These are phyloP conservation scores for Microcyclosporella mali DNA, from an alignment of 2,329 filamentous ascomycete species.

Conservation along the genomic window DNA sequence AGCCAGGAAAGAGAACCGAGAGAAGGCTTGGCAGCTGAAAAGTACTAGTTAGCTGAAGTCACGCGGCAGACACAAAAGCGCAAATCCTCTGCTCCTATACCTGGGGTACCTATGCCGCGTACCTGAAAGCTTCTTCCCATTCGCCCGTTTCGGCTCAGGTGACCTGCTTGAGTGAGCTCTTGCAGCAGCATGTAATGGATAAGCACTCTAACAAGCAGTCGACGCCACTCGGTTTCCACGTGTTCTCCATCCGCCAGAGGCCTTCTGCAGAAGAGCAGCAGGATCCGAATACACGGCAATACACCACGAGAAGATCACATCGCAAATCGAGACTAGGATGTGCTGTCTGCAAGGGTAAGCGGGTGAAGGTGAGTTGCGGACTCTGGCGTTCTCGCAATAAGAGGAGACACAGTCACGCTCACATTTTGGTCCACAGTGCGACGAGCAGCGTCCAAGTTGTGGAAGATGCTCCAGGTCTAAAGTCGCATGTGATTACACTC, in stretches of 20 bases:
- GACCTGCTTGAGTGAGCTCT: neutral
- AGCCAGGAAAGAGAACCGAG: neutral
- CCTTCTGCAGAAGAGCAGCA: neutral
- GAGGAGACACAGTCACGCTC: neutral
- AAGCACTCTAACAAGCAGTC: neutral
- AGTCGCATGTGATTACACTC: neutral
- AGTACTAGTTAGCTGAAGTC: neutral
- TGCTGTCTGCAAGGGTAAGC: neutral
- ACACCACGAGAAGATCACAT: slow-evolving; percentile 1
- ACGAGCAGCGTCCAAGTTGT: neutral
- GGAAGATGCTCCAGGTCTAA: neutral
- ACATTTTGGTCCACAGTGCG: slow-evolving; percentile 1
- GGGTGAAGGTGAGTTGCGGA: slow-evolving; percentile 1
- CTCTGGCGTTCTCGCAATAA: neutral
- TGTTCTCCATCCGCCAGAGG: slow-evolving; percentile 7
- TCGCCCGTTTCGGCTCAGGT: no score
- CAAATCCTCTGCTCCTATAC: neutral
- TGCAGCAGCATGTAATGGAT: neutral
- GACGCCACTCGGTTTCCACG: slow-evolving; percentile 5
- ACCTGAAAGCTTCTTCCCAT: no score
- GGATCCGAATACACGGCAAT: slow-evolving; percentile 1
- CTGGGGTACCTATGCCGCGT: no score
- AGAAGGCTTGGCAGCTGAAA: neutral
- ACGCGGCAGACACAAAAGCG: neutral
- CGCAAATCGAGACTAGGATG: slow-evolving; percentile 2